These are phyloP conservation scores for Phialocephala sp. DNA, from an alignment of 2,329 filamentous ascomycete species.

Conservation along the genomic window DNA sequence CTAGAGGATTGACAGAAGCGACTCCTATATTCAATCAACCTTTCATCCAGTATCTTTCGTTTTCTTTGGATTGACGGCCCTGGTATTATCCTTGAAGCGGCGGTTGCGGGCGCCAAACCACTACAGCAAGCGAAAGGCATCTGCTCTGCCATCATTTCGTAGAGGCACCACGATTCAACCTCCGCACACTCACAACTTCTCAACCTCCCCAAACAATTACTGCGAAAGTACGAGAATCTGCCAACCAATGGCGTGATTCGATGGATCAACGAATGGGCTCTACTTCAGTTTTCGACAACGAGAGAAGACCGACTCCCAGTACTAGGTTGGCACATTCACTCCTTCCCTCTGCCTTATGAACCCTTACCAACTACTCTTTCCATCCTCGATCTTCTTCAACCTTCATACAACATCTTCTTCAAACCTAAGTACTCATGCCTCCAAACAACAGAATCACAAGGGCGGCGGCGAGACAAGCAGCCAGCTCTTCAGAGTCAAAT, in stretches of 20 bases:
- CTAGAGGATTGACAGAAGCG: neutral
- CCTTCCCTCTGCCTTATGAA: constrained; percentile 19
- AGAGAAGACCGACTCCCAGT: constrained; percentile 29
- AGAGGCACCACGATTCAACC: neutral
- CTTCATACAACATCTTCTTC: constrained; percentile 17
- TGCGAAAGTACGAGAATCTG: constrained; percentile 19
- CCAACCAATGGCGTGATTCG: constrained; percentile 36
- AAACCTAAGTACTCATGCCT: constrained; percentile 31
- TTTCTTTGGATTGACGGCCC: neutral
- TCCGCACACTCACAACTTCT: constrained; percentile 1
- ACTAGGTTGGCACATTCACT: constrained; percentile 30
- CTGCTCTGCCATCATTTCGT: neutral
- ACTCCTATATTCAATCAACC: neutral
- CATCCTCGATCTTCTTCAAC: constrained; percentile 22
- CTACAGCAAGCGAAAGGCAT: neutral
- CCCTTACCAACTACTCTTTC: constrained; percentile 16
- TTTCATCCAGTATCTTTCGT: neutral
- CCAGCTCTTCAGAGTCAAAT: constrained; percentile 51
- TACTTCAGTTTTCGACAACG: constrained; percentile 32
- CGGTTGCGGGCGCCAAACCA: constrained; percentile 4
- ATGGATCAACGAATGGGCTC: constrained; percentile 38
- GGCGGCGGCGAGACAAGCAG: constrained; percentile 90
- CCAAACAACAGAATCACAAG: constrained; percentile 87
- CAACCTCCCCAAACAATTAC: constrained; percentile 3
- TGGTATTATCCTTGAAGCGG: neutral